Base-by-base conservation (phyloP, 805 yeast genomes). In the Yarrowia sp. region DNA sequence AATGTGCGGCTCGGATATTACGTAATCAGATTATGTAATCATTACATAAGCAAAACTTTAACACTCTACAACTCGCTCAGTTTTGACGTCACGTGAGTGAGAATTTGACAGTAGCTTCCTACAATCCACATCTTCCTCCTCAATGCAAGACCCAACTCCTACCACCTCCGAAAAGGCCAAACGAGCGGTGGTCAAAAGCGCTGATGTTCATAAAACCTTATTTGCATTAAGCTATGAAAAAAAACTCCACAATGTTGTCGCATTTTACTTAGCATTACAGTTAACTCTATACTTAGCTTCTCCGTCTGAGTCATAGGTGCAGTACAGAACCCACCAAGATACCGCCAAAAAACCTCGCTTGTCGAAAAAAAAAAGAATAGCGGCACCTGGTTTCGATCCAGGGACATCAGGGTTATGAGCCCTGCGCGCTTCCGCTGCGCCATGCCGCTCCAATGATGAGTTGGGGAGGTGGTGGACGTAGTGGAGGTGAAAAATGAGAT, bases 391-490 rank as follows among this genome's bases (percentile, higher is more conserved):
- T 89, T 87, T 88, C 93, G 93, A 88, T 88, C 93, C 91, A 81
- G 84, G 90, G 92, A 87, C 92, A 85, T 88, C 92, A 88, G 92
- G 92, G 93, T 88, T 88, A 88, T 88, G 93, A 88, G 93, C 93
- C 92, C 92, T 86, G 92, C 92, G 91, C 92, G 92, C 92, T 88
- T 87, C 92, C 93, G 69, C 81, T 79, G 81, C 81, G 81, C 81
- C 80, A 78, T 78, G 75, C 74, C 80, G 80, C 80, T 77, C 4
- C 3, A 13, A 12, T 4, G 14, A 17, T 9, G 14, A 7, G 2
- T 10, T 3, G 9, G 17, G 17, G 3, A 6, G n/a, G 30, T 24
- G 30, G 30, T 24, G 30, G 30, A 24, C 17, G 9, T 40, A n/a
- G 9, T n/a, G 9, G 9, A 8, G 15, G 9, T 44, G 49, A 12